These are phyloP conservation scores for Basipetospora sp. DNA, from an alignment of 2,329 filamentous ascomycete species.

Conservation along the genomic window DNA sequence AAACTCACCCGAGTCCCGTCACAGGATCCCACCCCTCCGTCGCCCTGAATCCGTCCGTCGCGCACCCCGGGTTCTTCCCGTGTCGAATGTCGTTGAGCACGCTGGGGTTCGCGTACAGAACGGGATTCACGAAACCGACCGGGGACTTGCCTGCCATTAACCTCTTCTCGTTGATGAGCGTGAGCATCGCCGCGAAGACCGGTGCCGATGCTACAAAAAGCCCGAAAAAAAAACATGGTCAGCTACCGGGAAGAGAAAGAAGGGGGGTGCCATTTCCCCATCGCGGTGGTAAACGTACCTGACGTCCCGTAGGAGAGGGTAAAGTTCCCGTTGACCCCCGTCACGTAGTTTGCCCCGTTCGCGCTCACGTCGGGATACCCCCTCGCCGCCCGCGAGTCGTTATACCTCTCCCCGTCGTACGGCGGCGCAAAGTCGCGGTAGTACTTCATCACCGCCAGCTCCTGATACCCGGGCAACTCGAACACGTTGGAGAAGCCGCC, in stretches of 20 bases:
- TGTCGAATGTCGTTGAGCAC: slow-evolving; percentile 13
- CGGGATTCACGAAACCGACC: slow-evolving; percentile 24
- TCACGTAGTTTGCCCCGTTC: slow-evolving; percentile 27
- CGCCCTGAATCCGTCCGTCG: slow-evolving; percentile 14
- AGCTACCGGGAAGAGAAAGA: neutral
- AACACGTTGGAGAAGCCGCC: slow-evolving; percentile 37
- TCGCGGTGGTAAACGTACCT: neutral
- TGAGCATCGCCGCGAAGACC: slow-evolving; percentile 10
- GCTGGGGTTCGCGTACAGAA: slow-evolving; percentile 13
- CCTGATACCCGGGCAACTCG: slow-evolving; percentile 31
- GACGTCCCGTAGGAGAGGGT: slow-evolving; percentile 34
- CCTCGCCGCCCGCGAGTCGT: neutral
- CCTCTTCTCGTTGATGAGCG: slow-evolving; percentile 21
- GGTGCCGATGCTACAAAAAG: slow-evolving; percentile 8
- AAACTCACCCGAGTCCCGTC: slow-evolving; percentile 12
- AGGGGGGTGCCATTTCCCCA: no score
- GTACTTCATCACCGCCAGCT: slow-evolving; percentile 23
- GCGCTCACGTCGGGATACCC: slow-evolving; percentile 31
- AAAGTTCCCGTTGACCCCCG: slow-evolving; percentile 29
- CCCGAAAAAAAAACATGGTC: no score
- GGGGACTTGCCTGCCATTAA: slow-evolving; percentile 18
- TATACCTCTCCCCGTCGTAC: slow-evolving; percentile 1
- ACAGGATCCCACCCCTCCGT: slow-evolving; percentile 15
- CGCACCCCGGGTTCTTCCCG: slow-evolving; percentile 15
- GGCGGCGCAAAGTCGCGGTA: slow-evolving; percentile 13